Evolutionary conservation across 1,284 basidiomycete genomes (phyloP).

Genomic region (Puccinia sorghi): DNA sequence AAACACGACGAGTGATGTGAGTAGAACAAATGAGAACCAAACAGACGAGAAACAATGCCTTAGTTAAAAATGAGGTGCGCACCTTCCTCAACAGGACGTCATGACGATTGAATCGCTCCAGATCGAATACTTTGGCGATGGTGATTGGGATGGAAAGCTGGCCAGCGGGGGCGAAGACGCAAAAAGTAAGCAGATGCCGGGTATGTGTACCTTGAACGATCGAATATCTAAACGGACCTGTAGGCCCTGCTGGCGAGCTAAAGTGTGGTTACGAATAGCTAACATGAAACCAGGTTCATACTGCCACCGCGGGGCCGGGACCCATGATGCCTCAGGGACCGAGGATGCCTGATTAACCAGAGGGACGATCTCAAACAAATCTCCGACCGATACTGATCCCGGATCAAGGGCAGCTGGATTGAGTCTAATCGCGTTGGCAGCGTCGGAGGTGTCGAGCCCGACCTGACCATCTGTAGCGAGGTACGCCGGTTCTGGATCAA

Average conservation of each 20-base stretch:
- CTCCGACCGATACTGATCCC: slow-evolving; percentile 30
- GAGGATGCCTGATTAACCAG: slow-evolving; percentile 25
- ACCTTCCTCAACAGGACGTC: slow-evolving; percentile 45
- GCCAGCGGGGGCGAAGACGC: not conserved
- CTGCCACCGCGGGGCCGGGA: slow-evolving; percentile 31
- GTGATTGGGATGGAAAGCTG: slow-evolving; percentile 42
- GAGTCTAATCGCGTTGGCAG: slow-evolving; percentile 39
- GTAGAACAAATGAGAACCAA: not conserved
- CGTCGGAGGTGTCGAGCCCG: slow-evolving; percentile 40
- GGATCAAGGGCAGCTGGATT: slow-evolving; percentile 41
- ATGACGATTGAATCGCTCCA: slow-evolving; percentile 45
- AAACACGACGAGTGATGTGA: not conserved
- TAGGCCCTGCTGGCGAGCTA: slow-evolving; percentile 39
- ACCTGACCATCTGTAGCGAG: slow-evolving; percentile 3
- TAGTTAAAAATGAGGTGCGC: not conserved
- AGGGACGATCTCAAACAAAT: slow-evolving; percentile 48
- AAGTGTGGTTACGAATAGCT: slow-evolving; percentile 37
- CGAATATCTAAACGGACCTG: slow-evolving; percentile 15
- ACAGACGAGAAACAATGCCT: not conserved
- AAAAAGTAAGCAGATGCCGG: not conserved
- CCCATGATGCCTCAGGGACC: slow-evolving; percentile 7
- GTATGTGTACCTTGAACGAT: not conserved
- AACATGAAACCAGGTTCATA: slow-evolving; percentile 43
- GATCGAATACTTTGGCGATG: slow-evolving; percentile 46
- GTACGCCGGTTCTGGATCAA: slow-evolving; percentile 45